Evolutionary conservation across 129 eudicot genomes (phyloP).

Genomic region (Centaurea solstitialis): DNA sequence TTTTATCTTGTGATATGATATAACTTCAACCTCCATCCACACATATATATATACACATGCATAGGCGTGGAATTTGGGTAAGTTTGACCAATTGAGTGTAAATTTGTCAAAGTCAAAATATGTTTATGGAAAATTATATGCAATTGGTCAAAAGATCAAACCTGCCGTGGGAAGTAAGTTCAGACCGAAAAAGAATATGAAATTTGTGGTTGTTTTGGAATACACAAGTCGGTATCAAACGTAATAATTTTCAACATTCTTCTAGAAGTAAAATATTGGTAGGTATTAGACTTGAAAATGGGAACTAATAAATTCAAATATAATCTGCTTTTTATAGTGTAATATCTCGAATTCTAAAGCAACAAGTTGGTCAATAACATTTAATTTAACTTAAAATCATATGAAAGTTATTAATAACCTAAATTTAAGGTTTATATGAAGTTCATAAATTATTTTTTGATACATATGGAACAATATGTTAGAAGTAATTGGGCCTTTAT

Average conservation of each 20-base stretch:
- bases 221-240: background rate
- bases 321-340: background rate
- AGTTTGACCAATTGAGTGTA: background rate
- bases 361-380: too few relatives aligned
- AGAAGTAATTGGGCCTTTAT: too few relatives aligned
- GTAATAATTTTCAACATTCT: background rate
- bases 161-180: background rate
- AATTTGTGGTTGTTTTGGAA: background rate
- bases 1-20: background rate
- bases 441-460: too few relatives aligned
- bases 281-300: background rate
- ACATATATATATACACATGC: background rate
- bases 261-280: background rate
- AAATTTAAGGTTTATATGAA: too few relatives aligned
- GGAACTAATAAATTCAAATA: background rate
- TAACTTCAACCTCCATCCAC: background rate
- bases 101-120: slow-evolving; percentile 22
- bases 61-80: background rate
- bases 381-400: too few relatives aligned
- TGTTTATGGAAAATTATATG: background rate
- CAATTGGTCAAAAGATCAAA: background rate
- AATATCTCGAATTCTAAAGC: too few relatives aligned
- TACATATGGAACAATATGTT: too few relatives aligned
- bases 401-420: too few relatives aligned
- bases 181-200: background rate